Conservation (phyloP, 805 yeast genomes). For the Saccharomycopsis microspora region DNA sequence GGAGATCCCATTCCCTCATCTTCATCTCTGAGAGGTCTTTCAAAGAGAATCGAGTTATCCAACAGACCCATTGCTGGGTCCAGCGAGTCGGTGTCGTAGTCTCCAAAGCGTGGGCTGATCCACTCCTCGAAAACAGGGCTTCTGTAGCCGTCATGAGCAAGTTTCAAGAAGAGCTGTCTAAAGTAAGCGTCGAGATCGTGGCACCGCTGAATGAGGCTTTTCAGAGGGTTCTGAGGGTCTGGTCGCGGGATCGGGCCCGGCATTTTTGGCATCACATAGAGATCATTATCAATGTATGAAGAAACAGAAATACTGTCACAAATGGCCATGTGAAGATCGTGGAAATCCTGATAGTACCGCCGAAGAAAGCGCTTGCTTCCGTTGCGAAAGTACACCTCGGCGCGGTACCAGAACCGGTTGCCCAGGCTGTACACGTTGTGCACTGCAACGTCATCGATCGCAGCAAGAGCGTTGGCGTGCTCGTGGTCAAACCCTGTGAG, state of each 20-base stretch:
- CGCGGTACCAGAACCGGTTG: constrained; percentile 41
- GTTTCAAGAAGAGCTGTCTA: constrained; percentile 24
- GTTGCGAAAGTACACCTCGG: constrained; percentile 29
- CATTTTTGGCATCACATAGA: constrained; percentile 26
- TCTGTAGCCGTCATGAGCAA: constrained; percentile 20
- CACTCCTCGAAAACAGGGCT: constrained; percentile 21
- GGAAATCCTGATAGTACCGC: constrained; percentile 41
- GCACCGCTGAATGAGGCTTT: constrained; percentile 27
- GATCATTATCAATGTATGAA: constrained; percentile 3
- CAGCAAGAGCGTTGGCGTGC: constrained; percentile 18
- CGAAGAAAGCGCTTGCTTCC: constrained; percentile 30
- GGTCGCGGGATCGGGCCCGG: constrained; percentile 39
- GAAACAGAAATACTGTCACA: constrained; percentile 18
- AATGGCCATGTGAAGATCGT: constrained; percentile 30
- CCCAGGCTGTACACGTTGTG: constrained; percentile 29
- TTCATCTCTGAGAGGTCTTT: constrained; percentile 8
- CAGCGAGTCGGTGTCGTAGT: constrained; percentile 19
- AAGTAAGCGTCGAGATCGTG: constrained; percentile 31
- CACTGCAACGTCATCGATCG: constrained; percentile 26
- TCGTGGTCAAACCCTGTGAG: constrained; percentile 7
- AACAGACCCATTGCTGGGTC: constrained; percentile 8
- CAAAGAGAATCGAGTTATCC: constrained; percentile 12
- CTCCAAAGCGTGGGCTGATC: constrained; percentile 22
- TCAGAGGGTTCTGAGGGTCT: constrained; percentile 21
- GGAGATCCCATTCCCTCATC: constrained; percentile 9